These are phyloP conservation scores for Melastoma candidum DNA, from an alignment of 441 rosid species.

Conservation along the genomic window DNA sequence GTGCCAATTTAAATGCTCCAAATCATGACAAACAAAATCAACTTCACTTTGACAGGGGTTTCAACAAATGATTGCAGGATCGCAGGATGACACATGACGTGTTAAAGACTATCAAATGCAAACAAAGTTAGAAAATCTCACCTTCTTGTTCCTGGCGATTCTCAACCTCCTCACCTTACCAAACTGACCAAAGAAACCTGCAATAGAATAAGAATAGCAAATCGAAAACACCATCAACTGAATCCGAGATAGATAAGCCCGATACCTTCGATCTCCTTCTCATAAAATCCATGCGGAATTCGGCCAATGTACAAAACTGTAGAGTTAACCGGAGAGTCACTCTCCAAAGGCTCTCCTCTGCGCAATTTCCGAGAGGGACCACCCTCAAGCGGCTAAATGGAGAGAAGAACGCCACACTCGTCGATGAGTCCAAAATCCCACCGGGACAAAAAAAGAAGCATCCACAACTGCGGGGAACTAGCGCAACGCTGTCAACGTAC, in stretches of 20 bases:
- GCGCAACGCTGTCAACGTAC: conserved; percentile 19
- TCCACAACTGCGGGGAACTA: background rate
- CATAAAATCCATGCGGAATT: conserved; percentile 87
- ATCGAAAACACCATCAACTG: background rate
- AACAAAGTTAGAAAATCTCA: conserved; percentile 7
- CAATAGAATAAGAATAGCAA: background rate
- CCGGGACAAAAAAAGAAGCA: background rate
- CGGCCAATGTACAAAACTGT: conserved; percentile 79
- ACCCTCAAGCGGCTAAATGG: conserved; percentile 63
- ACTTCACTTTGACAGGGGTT: too few relatives aligned
- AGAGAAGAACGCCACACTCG: background rate
- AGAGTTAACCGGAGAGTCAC: conserved; percentile 43
- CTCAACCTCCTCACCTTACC: conserved; percentile 75
- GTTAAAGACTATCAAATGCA: background rate
- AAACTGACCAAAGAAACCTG: conserved; percentile 78
- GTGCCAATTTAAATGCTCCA: too few relatives aligned
- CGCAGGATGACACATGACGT: too few relatives aligned
- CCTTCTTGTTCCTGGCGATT: conserved; percentile 85
- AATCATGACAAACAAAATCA: too few relatives aligned
- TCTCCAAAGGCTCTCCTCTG: conserved; percentile 22
- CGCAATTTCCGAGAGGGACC: conserved; percentile 52
- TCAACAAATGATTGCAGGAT: too few relatives aligned
- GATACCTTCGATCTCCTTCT: conserved; percentile 74
- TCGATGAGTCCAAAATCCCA: background rate
- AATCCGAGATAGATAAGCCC: background rate